These are phyloP conservation scores for Pulveroboletus sp. DNA, from an alignment of 768 basidiomycete genomes.

Conservation along the genomic window DNA sequence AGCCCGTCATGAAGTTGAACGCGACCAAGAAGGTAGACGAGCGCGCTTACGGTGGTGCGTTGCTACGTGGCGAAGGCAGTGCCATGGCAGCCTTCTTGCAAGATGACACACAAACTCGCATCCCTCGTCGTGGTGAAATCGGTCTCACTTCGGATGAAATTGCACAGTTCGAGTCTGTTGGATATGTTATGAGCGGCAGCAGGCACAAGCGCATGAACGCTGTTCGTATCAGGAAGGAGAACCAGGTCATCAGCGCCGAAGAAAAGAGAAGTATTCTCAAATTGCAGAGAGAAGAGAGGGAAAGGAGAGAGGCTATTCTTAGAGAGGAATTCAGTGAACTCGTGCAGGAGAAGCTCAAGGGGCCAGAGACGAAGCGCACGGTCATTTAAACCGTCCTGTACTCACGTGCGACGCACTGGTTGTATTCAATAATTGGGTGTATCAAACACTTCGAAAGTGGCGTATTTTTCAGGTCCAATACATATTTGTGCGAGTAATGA, in stretches of 20 bases:
- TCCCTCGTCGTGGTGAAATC: constrained; percentile 98
- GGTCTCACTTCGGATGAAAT: constrained; percentile 88
- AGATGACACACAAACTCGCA: constrained; percentile 79
- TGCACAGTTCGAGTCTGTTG: constrained; percentile 79
- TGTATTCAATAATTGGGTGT: too few relatives aligned
- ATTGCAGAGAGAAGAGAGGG: constrained; percentile 90
- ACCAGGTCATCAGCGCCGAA: constrained; percentile 98
- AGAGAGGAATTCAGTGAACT: constrained; percentile 88
- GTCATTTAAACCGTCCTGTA: constrained; percentile 2
- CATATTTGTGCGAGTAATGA: background rate
- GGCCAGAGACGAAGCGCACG: constrained; percentile 27
- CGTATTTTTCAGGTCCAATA: background rate
- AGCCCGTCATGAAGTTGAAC: constrained; percentile 48
- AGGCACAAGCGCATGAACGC: constrained; percentile 97
- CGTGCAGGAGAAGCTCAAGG: constrained; percentile 71
- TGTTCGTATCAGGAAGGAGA: constrained; percentile 97
- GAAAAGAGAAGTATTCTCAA: constrained; percentile 97
- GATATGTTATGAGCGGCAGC: constrained; percentile 97
- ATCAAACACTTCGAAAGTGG: too few relatives aligned
- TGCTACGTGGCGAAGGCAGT: constrained; percentile 91
- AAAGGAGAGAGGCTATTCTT: constrained; percentile 84
- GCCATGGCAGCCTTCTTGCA: constrained; percentile 97
- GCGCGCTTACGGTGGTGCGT: constrained; percentile 82
- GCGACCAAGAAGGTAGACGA: constrained; percentile 63
- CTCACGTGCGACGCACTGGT: background rate